Percentiles rank a stretch among this genome's conserved stretches.
These are phyloP conservation scores for Aspergillus luchuensis DNA, from an alignment of 2,329 filamentous ascomycete genomes.

Conservation along the genomic window DNA sequence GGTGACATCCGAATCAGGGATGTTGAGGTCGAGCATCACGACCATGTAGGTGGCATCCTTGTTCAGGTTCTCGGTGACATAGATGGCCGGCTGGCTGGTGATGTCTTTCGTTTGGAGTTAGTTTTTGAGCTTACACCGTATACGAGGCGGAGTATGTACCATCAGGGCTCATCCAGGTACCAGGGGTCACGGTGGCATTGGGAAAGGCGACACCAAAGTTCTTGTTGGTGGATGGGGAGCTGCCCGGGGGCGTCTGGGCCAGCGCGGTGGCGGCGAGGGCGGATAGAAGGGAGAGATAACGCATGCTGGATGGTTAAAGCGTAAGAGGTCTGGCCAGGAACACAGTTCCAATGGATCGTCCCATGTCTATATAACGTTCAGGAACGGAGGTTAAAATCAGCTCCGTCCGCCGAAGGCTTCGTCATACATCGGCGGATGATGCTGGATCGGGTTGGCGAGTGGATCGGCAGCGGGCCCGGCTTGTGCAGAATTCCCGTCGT, in stretches of 20 bases:
- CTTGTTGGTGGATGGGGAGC: neutral
- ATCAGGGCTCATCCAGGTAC: neutral
- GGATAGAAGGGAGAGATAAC: neutral
- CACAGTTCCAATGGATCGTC: no score
- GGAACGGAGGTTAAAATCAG: neutral
- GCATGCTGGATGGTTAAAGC: neutral
- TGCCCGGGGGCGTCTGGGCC: neutral
- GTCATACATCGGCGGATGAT: neutral
- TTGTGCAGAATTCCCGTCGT: neutral
- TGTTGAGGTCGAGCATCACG: constrained; percentile 4
- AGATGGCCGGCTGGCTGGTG: neutral
- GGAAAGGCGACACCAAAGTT: neutral
- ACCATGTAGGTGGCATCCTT: constrained; percentile 3
- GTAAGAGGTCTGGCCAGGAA: no score
- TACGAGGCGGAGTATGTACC: neutral
- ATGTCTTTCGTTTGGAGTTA: neutral
- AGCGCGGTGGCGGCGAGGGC: neutral
- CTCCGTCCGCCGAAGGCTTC: neutral
- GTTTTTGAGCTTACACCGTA: neutral
- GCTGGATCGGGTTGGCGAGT: neutral
- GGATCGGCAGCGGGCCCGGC: neutral
- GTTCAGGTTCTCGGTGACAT: neutral
- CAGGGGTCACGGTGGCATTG: neutral
- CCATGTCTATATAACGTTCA: neutral
- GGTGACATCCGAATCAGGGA: constrained; percentile 4